These are phyloP conservation scores for Chlorella ohadii DNA, from an alignment of 139 green algal species.

Conservation along the genomic window DNA sequence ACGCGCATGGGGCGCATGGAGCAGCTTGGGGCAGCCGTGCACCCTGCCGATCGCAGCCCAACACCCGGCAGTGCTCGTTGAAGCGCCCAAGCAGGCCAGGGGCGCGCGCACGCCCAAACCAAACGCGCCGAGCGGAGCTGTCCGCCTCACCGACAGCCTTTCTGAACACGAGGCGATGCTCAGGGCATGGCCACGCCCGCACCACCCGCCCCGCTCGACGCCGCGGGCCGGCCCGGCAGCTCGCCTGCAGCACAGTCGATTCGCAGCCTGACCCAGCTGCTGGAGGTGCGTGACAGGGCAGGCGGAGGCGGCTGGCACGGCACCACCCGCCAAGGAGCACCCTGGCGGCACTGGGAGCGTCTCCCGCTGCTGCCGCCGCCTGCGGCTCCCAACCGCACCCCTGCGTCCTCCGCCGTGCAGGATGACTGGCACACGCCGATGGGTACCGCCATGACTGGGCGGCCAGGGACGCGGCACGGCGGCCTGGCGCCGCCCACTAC, in stretches of 20 bases:
- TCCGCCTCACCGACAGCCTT: too few relatives aligned
- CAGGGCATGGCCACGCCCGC: neutral
- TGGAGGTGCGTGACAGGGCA: neutral
- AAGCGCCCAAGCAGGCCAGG: too few relatives aligned
- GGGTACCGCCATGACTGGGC: conserved; percentile 1
- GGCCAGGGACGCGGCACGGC: neutral
- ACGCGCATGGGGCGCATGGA: too few relatives aligned
- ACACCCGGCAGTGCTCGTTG: too few relatives aligned
- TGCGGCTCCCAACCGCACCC: neutral
- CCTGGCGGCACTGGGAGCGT: too few relatives aligned
- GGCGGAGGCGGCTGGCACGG: neutral
- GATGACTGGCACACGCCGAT: conserved; percentile 21
- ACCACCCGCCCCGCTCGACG: neutral
- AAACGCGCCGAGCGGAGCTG: too few relatives aligned
- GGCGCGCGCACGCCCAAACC: too few relatives aligned
- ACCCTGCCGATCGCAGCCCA: too few relatives aligned
- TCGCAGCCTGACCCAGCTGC: conserved; percentile 12
- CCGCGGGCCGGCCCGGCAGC: neutral
- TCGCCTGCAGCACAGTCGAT: conserved; percentile 8
- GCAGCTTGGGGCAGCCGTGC: too few relatives aligned
- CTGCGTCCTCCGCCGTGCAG: neutral
- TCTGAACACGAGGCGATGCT: too few relatives aligned
- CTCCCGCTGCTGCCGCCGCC: too few relatives aligned
- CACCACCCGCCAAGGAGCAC: neutral
- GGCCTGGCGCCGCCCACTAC: neutral